phyloP scores from a whole-genome alignment of 2,329 filamentous ascomycete species.

The Fusarium scirpi region DNA sequence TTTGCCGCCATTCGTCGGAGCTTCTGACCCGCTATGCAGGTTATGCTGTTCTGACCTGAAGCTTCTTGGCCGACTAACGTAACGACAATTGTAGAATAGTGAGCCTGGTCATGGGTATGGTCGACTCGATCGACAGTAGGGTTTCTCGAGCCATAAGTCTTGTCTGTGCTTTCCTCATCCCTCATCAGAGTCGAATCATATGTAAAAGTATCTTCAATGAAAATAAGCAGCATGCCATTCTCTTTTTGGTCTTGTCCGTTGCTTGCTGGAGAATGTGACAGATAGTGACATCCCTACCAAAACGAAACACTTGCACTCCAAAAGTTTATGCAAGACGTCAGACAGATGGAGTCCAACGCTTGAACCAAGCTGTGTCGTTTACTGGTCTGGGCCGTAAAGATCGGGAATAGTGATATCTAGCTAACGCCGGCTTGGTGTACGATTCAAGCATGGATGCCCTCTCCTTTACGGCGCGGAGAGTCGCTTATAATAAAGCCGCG shows the following conservation, averaged over 20 bases:
- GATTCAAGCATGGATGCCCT: not conserved
- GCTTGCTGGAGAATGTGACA: conserved; percentile 1
- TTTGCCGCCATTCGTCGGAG: conserved; percentile 37
- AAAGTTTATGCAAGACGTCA: conserved; percentile 36
- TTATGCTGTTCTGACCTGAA: conserved; percentile 13
- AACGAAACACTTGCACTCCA: conserved; percentile 38
- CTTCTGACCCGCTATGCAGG: conserved; percentile 31
- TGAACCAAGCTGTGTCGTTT: not conserved
- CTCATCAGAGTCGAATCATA: not conserved
- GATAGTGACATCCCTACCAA: conserved; percentile 30
- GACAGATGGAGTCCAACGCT: conserved; percentile 4
- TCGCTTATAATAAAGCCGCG: not conserved
- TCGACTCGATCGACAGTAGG: conserved; percentile 44
- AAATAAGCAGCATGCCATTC: not conserved
- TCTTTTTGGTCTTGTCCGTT: not conserved
- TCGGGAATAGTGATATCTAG: not conserved
- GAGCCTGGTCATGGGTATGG: conserved; percentile 22
- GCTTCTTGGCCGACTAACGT: not conserved
- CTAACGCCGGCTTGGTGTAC: not conserved
- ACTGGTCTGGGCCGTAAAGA: not conserved
- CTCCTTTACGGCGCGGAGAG: too few relatives aligned
- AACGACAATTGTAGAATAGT: not conserved
- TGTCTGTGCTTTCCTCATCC: conserved; percentile 26
- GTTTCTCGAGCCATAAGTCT: conserved; percentile 26
- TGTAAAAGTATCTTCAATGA: not conserved